A percentile compares a stretch with the other conserved stretches of the same genome.
Conservation (phyloP, 2,329 filamentous ascomycete genomes). For the Orbilia quercus region DNA sequence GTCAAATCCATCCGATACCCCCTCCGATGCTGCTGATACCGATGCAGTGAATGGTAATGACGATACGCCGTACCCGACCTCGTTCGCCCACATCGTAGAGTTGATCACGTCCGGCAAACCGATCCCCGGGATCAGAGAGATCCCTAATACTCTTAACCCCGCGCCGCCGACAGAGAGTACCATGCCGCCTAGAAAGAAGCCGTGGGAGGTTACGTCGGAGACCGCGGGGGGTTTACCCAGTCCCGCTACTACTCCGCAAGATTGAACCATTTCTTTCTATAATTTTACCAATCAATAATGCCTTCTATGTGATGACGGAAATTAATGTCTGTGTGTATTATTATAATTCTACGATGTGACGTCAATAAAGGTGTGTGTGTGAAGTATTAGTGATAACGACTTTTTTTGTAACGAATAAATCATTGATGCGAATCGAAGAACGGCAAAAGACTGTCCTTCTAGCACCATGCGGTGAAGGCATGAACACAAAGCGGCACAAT, state of each 20-base stretch:
- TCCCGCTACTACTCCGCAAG: slow-evolving; percentile 23
- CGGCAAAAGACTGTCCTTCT: too few relatives aligned
- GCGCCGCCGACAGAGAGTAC: slow-evolving; percentile 72
- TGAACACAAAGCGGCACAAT: too few relatives aligned
- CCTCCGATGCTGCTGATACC: not conserved
- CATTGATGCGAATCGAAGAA: too few relatives aligned
- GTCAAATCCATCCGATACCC: slow-evolving; percentile 26
- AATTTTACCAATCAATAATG: not conserved
- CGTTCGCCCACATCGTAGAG: slow-evolving; percentile 86
- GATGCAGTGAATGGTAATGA: slow-evolving; percentile 56
- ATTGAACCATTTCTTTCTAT: slow-evolving; percentile 3
- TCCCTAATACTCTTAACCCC: slow-evolving; percentile 80
- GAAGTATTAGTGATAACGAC: not conserved
- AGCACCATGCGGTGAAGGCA: too few relatives aligned
- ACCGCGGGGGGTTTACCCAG: slow-evolving; percentile 24
- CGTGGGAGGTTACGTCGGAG: slow-evolving; percentile 76
- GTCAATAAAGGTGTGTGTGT: too few relatives aligned
- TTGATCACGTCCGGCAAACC: slow-evolving; percentile 83
- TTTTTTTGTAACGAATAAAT: not conserved
- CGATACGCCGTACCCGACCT: slow-evolving; percentile 79
- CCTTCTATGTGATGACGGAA: not conserved
- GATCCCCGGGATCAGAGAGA: slow-evolving; percentile 86
- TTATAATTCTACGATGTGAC: too few relatives aligned
- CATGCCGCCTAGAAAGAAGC: slow-evolving; percentile 72
- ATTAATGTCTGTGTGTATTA: too few relatives aligned